Percentiles rank a stretch among this genome's conserved stretches.
Evolutionary conservation across 805 yeast species (phyloP).

Genomic region (Saccharomycopsis oosterbeekiorum): DNA sequence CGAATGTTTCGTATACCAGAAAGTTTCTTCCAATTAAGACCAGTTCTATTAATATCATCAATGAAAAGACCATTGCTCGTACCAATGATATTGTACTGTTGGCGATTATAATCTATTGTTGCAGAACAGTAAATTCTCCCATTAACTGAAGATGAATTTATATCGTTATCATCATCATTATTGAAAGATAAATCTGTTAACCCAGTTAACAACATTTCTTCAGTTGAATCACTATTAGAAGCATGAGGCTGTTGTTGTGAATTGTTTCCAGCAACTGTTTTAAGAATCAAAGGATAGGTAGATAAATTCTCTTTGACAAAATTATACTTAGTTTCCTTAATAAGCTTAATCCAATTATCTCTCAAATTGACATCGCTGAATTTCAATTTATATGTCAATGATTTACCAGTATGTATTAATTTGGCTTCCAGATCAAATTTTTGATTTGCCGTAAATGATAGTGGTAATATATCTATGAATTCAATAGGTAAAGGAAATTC

Average conservation of each 20-base stretch:
- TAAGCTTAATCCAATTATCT: slow-evolving; percentile 14
- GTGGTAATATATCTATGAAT: slow-evolving; percentile 10
- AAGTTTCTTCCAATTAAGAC: slow-evolving; percentile 18
- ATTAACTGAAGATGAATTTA: slow-evolving; percentile 2
- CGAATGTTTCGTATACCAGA: slow-evolving; percentile 18
- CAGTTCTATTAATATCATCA: slow-evolving; percentile 19
- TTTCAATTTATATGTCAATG: slow-evolving; percentile 6
- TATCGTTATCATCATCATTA: neutral
- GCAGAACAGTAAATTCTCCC: slow-evolving; percentile 16
- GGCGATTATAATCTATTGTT: slow-evolving; percentile 14
- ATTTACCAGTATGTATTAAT: slow-evolving; percentile 12
- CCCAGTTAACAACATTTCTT: neutral
- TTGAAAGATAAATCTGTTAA: slow-evolving; percentile 10
- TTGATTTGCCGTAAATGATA: neutral
- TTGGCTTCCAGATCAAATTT: slow-evolving; percentile 5
- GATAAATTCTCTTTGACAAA: slow-evolving; percentile 7
- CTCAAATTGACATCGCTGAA: slow-evolving; percentile 11
- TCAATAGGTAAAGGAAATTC: slow-evolving; percentile 19
- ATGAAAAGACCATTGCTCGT: slow-evolving; percentile 15
- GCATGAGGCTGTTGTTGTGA: neutral
- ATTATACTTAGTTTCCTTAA: slow-evolving; percentile 12
- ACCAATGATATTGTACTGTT: slow-evolving; percentile 17
- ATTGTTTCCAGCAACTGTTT: slow-evolving; percentile 9
- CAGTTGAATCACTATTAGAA: neutral
- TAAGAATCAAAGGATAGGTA: slow-evolving; percentile 14